A percentile compares a stretch with the other conserved stretches of the same genome.
Conservation (phyloP, 1,284 basidiomycete species). For the Cryptococcus sp. region DNA sequence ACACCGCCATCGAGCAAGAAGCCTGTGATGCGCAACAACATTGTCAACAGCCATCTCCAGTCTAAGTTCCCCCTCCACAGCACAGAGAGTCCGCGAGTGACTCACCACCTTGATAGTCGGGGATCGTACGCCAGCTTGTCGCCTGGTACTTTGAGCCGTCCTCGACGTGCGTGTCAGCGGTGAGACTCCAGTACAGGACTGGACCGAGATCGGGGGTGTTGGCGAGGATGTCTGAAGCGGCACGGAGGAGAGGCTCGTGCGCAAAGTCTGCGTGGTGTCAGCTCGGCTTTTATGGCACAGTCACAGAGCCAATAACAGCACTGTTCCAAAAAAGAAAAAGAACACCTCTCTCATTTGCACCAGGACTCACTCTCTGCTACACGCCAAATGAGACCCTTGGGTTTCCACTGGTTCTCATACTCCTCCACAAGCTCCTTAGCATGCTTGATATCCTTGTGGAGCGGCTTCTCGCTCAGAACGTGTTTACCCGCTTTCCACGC, state of each 20-base stretch:
- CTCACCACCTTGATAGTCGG: constrained; percentile 77
- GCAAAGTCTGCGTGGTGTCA: constrained; percentile 59
- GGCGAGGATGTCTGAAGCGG: constrained; percentile 61
- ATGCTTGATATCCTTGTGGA: constrained; percentile 68
- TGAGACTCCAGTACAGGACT: constrained; percentile 50
- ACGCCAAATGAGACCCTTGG: constrained; percentile 74
- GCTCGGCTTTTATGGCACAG: neutral
- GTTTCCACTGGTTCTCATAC: constrained; percentile 66
- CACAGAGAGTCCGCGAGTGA: neutral
- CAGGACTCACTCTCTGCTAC: constrained; percentile 70
- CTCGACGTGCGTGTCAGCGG: constrained; percentile 62
- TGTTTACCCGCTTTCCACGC: constrained; percentile 69
- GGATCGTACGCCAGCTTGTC: constrained; percentile 76
- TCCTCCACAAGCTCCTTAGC: constrained; percentile 66
- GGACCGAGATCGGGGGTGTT: constrained; percentile 63
- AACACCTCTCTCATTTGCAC: neutral
- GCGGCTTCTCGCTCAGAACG: constrained; percentile 75
- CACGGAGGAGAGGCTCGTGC: constrained; percentile 63
- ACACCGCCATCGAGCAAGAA: constrained; percentile 54
- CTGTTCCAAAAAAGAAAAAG: neutral
- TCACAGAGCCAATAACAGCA: no score
- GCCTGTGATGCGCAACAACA: constrained; percentile 13
- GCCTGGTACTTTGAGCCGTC: constrained; percentile 72
- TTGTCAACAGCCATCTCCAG: neutral
- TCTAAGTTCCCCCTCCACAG: neutral